Evolutionary conservation across 768 basidiomycete genomes (phyloP).

Genomic region (Mycena galericulata): DNA sequence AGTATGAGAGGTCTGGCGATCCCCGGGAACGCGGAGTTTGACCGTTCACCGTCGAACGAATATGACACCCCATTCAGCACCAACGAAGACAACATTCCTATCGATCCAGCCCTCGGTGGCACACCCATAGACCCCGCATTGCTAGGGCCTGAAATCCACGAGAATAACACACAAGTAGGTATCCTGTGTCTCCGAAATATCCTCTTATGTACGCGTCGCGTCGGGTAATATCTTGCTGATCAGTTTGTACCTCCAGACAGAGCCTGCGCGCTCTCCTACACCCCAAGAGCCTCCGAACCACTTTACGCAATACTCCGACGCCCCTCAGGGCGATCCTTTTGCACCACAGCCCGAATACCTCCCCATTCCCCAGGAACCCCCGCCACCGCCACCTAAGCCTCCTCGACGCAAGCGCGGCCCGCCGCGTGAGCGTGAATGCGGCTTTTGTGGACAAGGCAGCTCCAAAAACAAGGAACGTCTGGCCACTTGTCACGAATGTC

Average conservation of each 20-base stretch:
- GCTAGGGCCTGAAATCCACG: conserved; percentile 43
- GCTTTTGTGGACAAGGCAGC: conserved; percentile 81
- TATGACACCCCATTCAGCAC: conserved; percentile 68
- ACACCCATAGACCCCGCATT: conserved; percentile 67
- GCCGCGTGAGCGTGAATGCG: conserved; percentile 74
- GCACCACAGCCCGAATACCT: conserved; percentile 73
- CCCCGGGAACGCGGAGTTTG: conserved; percentile 57
- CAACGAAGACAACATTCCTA: conserved; percentile 76
- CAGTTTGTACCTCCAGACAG: conserved; percentile 36
- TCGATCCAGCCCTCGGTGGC: conserved; percentile 80
- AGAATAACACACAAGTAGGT: conserved; percentile 53
- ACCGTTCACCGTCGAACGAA: conserved; percentile 71
- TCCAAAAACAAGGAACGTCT: conserved; percentile 77
- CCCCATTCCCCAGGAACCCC: conserved; percentile 58
- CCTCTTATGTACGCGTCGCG: conserved; percentile 75
- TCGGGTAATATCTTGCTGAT: conserved; percentile 54
- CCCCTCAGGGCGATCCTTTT: conserved; percentile 87
- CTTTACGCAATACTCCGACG: conserved; percentile 71
- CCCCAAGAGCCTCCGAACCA: conserved; percentile 48
- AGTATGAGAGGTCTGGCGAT: conserved; percentile 75
- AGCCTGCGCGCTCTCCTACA: conserved; percentile 38
- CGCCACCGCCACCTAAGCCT: conserved; percentile 56
- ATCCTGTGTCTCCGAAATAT: conserved; percentile 35
- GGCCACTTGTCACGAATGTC: conserved; percentile 86
- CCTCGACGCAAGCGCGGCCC: conserved; percentile 59